A percentile compares a stretch with the other conserved stretches of the same genome.
Conservation (phyloP, 2,329 filamentous ascomycete genomes). For the Stagonosporopsis cucurbitacearum region DNA sequence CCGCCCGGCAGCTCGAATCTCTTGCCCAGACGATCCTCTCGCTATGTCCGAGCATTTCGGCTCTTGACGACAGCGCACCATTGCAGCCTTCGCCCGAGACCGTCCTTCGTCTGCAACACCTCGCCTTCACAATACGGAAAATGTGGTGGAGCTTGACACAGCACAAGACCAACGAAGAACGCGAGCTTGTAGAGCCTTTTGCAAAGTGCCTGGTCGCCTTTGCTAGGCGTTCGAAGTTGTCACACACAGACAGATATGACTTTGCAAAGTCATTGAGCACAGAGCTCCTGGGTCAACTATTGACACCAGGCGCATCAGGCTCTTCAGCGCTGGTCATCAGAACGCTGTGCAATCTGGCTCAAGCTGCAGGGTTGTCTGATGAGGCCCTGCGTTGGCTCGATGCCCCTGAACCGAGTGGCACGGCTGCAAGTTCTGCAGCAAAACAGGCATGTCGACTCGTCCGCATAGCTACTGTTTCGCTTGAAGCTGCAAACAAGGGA, state of each 20-base stretch:
- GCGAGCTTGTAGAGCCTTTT: slow-evolving; percentile 71
- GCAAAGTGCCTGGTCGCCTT: slow-evolving; percentile 69
- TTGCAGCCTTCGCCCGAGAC: slow-evolving; percentile 63
- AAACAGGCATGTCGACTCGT: slow-evolving; percentile 34
- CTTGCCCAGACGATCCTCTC: slow-evolving; percentile 70
- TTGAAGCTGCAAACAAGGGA: slow-evolving; percentile 37
- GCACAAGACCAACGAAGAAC: slow-evolving; percentile 66
- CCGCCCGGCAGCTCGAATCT: slow-evolving; percentile 69
- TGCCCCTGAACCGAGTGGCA: slow-evolving; percentile 17
- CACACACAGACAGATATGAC: slow-evolving; percentile 50
- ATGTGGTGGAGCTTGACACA: slow-evolving; percentile 69
- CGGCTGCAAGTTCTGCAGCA: slow-evolving; percentile 28
- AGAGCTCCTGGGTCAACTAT: slow-evolving; percentile 8
- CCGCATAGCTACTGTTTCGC: slow-evolving; percentile 39
- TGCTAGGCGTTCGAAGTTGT: slow-evolving; percentile 57
- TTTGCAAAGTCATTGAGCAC: slow-evolving; percentile 40
- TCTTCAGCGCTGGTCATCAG: slow-evolving; percentile 20
- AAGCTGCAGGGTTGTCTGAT: slow-evolving; percentile 40
- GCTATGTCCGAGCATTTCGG: slow-evolving; percentile 71
- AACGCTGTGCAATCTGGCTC: slow-evolving; percentile 42
- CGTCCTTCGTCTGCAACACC: slow-evolving; percentile 67
- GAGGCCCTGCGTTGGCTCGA: slow-evolving; percentile 46
- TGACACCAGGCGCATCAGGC: not conserved
- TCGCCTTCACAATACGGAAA: slow-evolving; percentile 68
- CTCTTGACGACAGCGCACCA: slow-evolving; percentile 67